A percentile compares a stretch with the other conserved stretches of the same genome.
Evolutionary conservation across 148 eudicot genomes (phyloP).

Genomic region (Persicaria maculosa): DNA sequence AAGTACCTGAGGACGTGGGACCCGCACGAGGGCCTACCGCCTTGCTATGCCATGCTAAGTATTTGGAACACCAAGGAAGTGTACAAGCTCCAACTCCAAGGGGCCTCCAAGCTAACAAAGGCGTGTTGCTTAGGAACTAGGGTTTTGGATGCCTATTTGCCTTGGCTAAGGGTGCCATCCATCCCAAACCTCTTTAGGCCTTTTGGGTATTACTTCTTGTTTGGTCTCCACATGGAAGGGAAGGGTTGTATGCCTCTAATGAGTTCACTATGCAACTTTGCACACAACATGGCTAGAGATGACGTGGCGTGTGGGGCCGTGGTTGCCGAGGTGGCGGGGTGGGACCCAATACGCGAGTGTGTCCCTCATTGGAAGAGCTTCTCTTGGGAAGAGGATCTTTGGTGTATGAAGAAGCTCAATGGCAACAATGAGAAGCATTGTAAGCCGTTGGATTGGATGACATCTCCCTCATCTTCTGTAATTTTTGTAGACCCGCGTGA

Average conservation of each 20-base stretch:
- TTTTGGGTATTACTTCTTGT: slow-evolving; percentile 69
- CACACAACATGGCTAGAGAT: slow-evolving; percentile 66
- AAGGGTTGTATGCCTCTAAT: slow-evolving; percentile 47
- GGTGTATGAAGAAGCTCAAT: slow-evolving; percentile 67
- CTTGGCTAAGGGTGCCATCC: slow-evolving; percentile 82
- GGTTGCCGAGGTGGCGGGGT: slow-evolving; percentile 71
- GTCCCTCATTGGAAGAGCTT: slow-evolving; percentile 79
- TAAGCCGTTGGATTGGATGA: neutral
- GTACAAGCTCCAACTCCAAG: slow-evolving; percentile 65
- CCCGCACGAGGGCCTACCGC: slow-evolving; percentile 37
- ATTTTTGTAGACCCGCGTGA: slow-evolving; percentile 6
- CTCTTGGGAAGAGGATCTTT: slow-evolving; percentile 73
- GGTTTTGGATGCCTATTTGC: slow-evolving; percentile 57
- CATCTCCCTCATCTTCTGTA: neutral
- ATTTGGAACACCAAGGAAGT: slow-evolving; percentile 86
- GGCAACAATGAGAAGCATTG: neutral
- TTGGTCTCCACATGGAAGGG: slow-evolving; percentile 81
- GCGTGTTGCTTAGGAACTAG: slow-evolving; percentile 54
- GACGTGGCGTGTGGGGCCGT: slow-evolving; percentile 53
- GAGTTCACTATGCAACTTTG: slow-evolving; percentile 61
- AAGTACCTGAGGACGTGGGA: slow-evolving; percentile 37
- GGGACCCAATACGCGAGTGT: slow-evolving; percentile 53
- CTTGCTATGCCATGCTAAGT: slow-evolving; percentile 67
- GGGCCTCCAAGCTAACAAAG: slow-evolving; percentile 46
- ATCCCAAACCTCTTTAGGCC: slow-evolving; percentile 61